phyloP scores from a whole-genome alignment of 495 filamentous ascomycete species.

The Lasiosphaeria ovina region DNA sequence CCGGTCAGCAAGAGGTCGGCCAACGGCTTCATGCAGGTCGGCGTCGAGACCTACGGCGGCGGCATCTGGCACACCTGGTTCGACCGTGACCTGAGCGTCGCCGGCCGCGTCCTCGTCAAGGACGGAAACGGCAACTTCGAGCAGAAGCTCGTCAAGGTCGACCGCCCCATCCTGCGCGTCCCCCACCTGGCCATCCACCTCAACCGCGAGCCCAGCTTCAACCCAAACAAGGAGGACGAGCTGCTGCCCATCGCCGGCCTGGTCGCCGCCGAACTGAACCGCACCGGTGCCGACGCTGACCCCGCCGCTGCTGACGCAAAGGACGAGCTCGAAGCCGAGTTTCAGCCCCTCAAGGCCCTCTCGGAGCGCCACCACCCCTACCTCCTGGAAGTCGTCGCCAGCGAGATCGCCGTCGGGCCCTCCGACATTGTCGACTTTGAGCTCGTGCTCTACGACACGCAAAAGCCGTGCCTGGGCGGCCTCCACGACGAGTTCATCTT shows the following conservation, averaged over 20 bases:
- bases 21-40: slow-evolving; percentile 92
- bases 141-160: slow-evolving; percentile 86
- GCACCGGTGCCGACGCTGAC: slow-evolving; percentile 42
- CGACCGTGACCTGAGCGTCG: slow-evolving; percentile 89
- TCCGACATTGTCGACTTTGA: slow-evolving; percentile 88
- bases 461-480: slow-evolving; percentile 83
- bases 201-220: slow-evolving; percentile 76
- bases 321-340: slow-evolving; percentile 51
- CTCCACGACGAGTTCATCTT: slow-evolving; percentile 92
- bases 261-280: slow-evolving; percentile 81
- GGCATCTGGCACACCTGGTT: slow-evolving; percentile 88
- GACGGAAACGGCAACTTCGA: slow-evolving; percentile 70
- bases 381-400: slow-evolving; percentile 81
- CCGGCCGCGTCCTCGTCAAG: slow-evolving; percentile 82
- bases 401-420: slow-evolving; percentile 65
- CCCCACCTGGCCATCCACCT: slow-evolving; percentile 93
- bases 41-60: slow-evolving; percentile 94
- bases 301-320: slow-evolving; percentile 21
- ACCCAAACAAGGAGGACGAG: slow-evolving; percentile 96
- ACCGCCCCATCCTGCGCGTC: slow-evolving; percentile 85
- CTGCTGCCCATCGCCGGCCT: slow-evolving; percentile 91
- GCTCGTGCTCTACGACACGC: slow-evolving; percentile 92
- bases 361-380: slow-evolving; percentile 86
- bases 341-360: slow-evolving; percentile 70
- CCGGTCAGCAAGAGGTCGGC: slow-evolving; percentile 81